Evolutionary conservation across 495 filamentous ascomycete genomes (phyloP).

Genomic region (Neurospora sp.): DNA sequence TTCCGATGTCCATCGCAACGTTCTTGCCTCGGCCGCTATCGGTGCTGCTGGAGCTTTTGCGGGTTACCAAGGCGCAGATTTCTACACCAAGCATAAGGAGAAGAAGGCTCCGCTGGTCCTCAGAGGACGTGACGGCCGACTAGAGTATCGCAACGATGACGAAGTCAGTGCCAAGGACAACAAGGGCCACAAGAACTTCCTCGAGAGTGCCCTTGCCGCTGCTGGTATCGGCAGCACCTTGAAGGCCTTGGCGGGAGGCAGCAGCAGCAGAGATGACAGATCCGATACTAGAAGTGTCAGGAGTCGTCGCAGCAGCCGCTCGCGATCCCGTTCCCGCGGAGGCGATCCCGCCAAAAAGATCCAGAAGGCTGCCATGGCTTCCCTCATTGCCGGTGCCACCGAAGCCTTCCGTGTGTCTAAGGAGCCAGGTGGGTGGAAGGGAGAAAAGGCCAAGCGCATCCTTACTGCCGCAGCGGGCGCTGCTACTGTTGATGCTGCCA

Average conservation of each 20-base stretch:
- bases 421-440: conserved; percentile 73
- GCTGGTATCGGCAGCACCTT: conserved; percentile 58
- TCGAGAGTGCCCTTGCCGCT: conserved; percentile 58
- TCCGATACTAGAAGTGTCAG: conserved; percentile 42
- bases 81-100: conserved; percentile 41
- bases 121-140: conserved; percentile 32
- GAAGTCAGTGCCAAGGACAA: conserved; percentile 38
- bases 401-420: conserved; percentile 84
- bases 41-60: conserved; percentile 46
- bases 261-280: conserved; percentile 39
- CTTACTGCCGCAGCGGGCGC: conserved; percentile 79
- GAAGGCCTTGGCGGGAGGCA: conserved; percentile 37
- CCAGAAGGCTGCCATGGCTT: conserved; percentile 77
- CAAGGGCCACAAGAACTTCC: conserved; percentile 57
- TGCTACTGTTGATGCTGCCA: conserved; percentile 71
- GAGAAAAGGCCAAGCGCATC: conserved; percentile 77
- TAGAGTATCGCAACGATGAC: conserved; percentile 45
- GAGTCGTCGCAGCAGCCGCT: conserved; percentile 38
- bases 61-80: conserved; percentile 43
- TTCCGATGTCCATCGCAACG: conserved; percentile 37
- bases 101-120: conserved; percentile 33
- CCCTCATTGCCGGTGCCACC: conserved; percentile 72
- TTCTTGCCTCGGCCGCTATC: conserved; percentile 40
- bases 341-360: conserved; percentile 53
- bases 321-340: conserved; percentile 34